These are phyloP conservation scores for Penicillium ochrochloron DNA, from an alignment of 495 filamentous ascomycete genomes.

Conservation along the genomic window DNA sequence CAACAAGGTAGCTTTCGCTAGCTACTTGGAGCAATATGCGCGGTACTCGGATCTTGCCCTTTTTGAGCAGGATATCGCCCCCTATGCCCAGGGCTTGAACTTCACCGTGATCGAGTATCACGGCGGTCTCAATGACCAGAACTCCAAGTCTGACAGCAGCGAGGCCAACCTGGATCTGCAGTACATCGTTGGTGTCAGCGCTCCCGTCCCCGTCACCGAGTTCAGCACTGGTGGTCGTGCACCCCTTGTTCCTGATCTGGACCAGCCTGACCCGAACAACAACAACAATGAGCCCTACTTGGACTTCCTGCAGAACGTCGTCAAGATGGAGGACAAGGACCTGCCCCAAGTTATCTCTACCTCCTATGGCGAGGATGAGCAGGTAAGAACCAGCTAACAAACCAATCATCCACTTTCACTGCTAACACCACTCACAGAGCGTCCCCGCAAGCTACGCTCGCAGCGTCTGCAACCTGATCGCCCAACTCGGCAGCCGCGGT, in stretches of 20 bases:
- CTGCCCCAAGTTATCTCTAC: slow-evolving; percentile 78
- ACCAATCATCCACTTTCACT: not conserved
- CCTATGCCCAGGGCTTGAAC: slow-evolving; percentile 59
- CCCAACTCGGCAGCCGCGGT: slow-evolving; percentile 75
- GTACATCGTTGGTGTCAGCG: slow-evolving; percentile 63
- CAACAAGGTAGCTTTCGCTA: slow-evolving; percentile 64
- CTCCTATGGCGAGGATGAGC: slow-evolving; percentile 83
- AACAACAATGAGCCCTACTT: slow-evolving; percentile 80
- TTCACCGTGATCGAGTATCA: slow-evolving; percentile 67
- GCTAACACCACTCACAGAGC: slow-evolving; percentile 49
- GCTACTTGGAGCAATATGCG: slow-evolving; percentile 71
- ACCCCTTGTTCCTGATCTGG: slow-evolving; percentile 64
- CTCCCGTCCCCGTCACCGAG: slow-evolving; percentile 64
- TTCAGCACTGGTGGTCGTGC: slow-evolving; percentile 70
- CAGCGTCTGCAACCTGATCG: slow-evolving; percentile 70
- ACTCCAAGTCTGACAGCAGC: slow-evolving; percentile 50
- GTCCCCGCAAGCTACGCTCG: slow-evolving; percentile 69
- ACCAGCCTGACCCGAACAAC: slow-evolving; percentile 54
- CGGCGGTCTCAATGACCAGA: slow-evolving; percentile 58
- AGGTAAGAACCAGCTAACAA: slow-evolving; percentile 29
- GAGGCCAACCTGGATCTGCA: slow-evolving; percentile 83
- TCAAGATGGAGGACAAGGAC: slow-evolving; percentile 50
- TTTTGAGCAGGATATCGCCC: slow-evolving; percentile 60
- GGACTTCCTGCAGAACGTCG: slow-evolving; percentile 66
- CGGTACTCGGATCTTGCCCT: slow-evolving; percentile 60